Evolutionary conservation across 305 asterid genomes (phyloP).

Genomic region (Withania somnifera): DNA sequence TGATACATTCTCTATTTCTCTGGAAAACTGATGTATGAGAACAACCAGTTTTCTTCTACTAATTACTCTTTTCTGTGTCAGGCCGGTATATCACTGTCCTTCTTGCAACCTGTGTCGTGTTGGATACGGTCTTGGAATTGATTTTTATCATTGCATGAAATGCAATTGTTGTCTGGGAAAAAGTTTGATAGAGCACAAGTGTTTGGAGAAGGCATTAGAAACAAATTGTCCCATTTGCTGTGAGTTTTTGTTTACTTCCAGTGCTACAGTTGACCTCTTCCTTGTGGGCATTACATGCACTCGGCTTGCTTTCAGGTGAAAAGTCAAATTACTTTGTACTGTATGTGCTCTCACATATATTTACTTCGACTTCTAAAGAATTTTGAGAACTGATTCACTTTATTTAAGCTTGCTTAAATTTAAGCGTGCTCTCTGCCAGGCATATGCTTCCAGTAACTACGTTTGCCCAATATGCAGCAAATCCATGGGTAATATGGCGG

Average conservation of each 20-base stretch:
- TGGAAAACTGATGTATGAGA: background rate
- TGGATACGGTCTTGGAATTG: conserved; percentile 41
- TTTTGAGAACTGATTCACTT: background rate
- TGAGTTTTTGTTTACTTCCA: conserved; percentile 39
- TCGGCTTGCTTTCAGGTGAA: conserved; percentile 44
- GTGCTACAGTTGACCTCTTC: conserved; percentile 32
- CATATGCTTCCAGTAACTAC: conserved; percentile 36
- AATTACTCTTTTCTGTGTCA: conserved; percentile 4
- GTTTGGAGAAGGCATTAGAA: conserved; percentile 42
- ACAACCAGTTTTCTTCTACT: background rate
- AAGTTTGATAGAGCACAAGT: conserved; percentile 26
- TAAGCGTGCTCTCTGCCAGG: conserved; percentile 13
- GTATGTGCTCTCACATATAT: background rate
- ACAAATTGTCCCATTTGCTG: conserved; percentile 42
- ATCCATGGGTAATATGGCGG: conserved; percentile 51
- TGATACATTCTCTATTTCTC: background rate
- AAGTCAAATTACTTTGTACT: background rate
- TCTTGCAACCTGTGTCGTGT: conserved; percentile 43
- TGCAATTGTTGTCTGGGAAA: conserved; percentile 37
- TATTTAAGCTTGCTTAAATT: background rate
- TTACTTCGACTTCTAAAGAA: background rate
- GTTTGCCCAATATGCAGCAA: conserved; percentile 41
- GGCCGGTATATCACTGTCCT: conserved; percentile 40
- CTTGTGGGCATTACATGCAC: conserved; percentile 46
- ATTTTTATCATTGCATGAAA: conserved; percentile 40